phyloP scores from a whole-genome alignment of 2,329 filamentous ascomycete species.

The Aaosphaeria pasadenensis region DNA sequence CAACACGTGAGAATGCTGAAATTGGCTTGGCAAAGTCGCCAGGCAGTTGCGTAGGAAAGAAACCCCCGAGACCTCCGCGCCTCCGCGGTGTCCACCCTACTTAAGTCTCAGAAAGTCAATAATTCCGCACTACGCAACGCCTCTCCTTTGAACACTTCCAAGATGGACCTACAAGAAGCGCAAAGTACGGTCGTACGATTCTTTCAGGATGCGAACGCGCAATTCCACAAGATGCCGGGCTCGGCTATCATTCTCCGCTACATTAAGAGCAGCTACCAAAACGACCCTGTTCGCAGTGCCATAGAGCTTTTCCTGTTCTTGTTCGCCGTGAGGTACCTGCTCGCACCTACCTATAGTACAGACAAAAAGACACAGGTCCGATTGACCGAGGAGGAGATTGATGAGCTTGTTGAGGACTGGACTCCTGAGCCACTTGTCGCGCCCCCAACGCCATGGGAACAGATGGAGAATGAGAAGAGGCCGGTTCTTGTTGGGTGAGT shows the following conservation, averaged over 20 bases:
- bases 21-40: background rate
- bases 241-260: conserved; percentile 94
- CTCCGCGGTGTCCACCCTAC: background rate
- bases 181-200: conserved; percentile 53
- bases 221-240: conserved; percentile 88
- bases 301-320: conserved; percentile 92
- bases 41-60: background rate
- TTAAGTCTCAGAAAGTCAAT: no score
- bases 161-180: conserved; percentile 57
- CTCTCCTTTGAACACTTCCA: background rate
- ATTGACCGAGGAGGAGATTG: conserved; percentile 91
- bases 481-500: conserved; percentile 82
- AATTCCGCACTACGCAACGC: no score
- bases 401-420: conserved; percentile 96
- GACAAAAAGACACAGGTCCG: conserved; percentile 86
- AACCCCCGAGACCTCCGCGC: background rate
- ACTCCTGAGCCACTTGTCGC: conserved; percentile 86
- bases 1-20: background rate
- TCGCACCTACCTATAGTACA: conserved; percentile 89
- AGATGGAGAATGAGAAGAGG: conserved; percentile 76
- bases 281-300: conserved; percentile 89
- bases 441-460: conserved; percentile 70
- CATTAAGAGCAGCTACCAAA: conserved; percentile 95
- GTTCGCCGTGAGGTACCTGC: conserved; percentile 90
- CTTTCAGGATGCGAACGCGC: conserved; percentile 54